These are phyloP conservation scores for Stellera chamaejasme DNA, from an alignment of 345 rosid species.

Conservation along the genomic window DNA sequence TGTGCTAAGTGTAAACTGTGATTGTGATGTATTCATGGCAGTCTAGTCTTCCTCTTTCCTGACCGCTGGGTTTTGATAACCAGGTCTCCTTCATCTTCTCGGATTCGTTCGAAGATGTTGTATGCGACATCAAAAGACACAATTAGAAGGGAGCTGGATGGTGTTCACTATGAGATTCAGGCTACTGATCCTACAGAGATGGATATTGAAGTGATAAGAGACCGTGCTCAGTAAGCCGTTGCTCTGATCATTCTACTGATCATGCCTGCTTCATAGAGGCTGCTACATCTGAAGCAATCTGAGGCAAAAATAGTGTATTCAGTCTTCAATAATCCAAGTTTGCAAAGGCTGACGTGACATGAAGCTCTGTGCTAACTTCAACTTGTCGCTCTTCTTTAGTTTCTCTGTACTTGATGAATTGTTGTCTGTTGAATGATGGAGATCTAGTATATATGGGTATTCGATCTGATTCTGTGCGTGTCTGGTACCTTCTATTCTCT, in stretches of 20 bases:
- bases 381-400: background rate
- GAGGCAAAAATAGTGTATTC: conserved; percentile 5
- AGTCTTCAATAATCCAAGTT: conserved; percentile 14
- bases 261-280: conserved; percentile 5
- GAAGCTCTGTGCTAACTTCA: conserved; percentile 8
- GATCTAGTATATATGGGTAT: too few relatives aligned
- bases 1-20: too few relatives aligned
- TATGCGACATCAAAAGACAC: conserved; percentile 67
- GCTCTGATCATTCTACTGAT: background rate
- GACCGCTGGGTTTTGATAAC: conserved; percentile 3
- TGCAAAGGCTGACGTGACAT: conserved; percentile 14
- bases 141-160: conserved; percentile 64
- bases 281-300: conserved; percentile 7
- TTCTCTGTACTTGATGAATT: too few relatives aligned
- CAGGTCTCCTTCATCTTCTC: conserved; percentile 72
- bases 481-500: too few relatives aligned
- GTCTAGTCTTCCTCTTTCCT: conserved; percentile 1
- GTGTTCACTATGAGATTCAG: conserved; percentile 77
- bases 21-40: background rate
- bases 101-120: conserved; percentile 65
- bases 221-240: conserved; percentile 43
- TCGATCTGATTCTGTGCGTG: too few relatives aligned
- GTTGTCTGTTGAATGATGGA: too few relatives aligned
- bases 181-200: conserved; percentile 82
- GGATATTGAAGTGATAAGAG: conserved; percentile 60